Percentiles rank a stretch among this genome's conserved stretches.
These are phyloP conservation scores for Nicotiana noctiflora DNA, from an alignment of 257 asterid species.

Conservation along the genomic window DNA sequence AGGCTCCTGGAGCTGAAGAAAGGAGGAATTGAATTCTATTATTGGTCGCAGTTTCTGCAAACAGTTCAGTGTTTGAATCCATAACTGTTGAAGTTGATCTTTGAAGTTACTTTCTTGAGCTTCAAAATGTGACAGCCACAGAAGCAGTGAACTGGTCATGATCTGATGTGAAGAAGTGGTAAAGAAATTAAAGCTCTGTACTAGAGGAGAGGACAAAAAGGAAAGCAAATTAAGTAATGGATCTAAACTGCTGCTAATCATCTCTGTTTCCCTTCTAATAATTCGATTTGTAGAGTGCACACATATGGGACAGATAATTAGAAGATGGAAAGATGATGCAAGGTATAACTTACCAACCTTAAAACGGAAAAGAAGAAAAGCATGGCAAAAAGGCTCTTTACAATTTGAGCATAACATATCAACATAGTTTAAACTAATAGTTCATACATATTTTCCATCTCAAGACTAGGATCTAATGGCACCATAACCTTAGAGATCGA, in stretches of 20 bases:
- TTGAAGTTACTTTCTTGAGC: conserved; percentile 29
- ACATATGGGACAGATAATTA: not conserved
- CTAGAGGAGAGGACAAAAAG: not conserved
- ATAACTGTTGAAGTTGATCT: conserved; percentile 41
- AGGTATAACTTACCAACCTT: no score
- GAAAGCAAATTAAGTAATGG: not conserved
- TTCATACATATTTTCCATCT: not conserved
- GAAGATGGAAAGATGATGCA: not conserved
- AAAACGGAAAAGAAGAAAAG: no score
- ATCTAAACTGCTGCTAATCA: not conserved
- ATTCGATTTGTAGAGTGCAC: not conserved
- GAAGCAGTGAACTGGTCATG: conserved; percentile 43
- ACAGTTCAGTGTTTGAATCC: conserved; percentile 44
- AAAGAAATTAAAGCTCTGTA: not conserved
- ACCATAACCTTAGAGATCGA: not conserved
- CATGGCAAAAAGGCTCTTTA: not conserved
- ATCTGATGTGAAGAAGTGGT: conserved; percentile 28
- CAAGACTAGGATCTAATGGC: not conserved
- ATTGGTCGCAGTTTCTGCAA: conserved; percentile 50
- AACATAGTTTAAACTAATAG: not conserved
- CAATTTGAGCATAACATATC: not conserved
- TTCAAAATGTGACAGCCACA: conserved; percentile 52
- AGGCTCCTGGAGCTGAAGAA: conserved; percentile 46
- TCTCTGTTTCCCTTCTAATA: not conserved
- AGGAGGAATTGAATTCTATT: conserved; percentile 41